Conservation (phyloP, 371 early-diverging fungal species). For the Mortierella polycephala region DNA sequence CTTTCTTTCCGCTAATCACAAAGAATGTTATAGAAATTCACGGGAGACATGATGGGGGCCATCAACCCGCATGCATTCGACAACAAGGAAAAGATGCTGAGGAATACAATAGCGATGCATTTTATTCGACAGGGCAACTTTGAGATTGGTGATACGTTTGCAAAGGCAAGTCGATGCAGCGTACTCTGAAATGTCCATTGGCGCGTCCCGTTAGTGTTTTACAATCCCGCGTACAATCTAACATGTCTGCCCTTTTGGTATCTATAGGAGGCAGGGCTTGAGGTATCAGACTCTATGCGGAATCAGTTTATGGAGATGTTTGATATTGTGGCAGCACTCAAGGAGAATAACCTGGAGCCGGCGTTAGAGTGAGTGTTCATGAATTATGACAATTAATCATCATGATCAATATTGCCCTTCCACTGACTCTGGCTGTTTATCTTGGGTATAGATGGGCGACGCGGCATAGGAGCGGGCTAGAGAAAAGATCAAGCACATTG, state of each 20-base stretch:
- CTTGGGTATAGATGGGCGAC: conserved; percentile 75
- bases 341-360: conserved; percentile 57
- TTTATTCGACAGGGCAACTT: conserved; percentile 92
- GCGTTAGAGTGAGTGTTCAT: conserved; percentile 62
- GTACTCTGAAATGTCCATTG: background rate
- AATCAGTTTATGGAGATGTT: conserved; percentile 73
- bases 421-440: background rate
- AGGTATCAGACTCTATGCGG: conserved; percentile 54
- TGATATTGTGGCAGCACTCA: conserved; percentile 61
- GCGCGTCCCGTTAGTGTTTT: too few species aligned
- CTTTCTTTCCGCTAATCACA: background rate
- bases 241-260: background rate
- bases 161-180: conserved; percentile 54
- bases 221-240: background rate
- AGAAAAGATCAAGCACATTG: conserved; percentile 69
- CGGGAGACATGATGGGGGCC: conserved; percentile 66
- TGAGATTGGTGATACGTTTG: conserved; percentile 73
- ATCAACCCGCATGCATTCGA: conserved; percentile 77
- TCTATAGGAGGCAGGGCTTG: conserved; percentile 55
- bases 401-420: conserved; percentile 28
- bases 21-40: conserved; percentile 63
- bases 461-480: conserved; percentile 66
- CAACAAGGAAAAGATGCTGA: conserved; percentile 68
- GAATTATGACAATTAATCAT: conserved; percentile 23
- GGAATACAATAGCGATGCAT: conserved; percentile 74